phyloP scores from a whole-genome alignment of 208 protist species.

The Trypanosoma brucei region DNA sequence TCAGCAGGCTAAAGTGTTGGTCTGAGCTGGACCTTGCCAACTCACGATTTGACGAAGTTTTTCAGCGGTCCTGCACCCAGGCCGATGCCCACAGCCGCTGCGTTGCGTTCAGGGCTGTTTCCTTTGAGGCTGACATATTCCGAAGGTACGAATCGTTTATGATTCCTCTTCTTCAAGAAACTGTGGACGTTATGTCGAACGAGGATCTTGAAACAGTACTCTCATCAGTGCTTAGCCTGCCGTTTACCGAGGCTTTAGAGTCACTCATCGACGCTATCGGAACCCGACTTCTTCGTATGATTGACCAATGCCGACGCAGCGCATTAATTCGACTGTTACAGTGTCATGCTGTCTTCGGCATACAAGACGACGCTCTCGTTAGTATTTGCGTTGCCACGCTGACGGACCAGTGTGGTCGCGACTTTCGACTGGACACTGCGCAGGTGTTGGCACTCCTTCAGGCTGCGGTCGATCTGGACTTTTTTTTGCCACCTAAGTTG shows the following conservation, averaged over 20 bases:
- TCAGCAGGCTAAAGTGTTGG: slow-evolving; percentile 52
- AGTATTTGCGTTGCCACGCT: slow-evolving; percentile 31
- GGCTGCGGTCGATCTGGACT: slow-evolving; percentile 37
- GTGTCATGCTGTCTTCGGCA: slow-evolving; percentile 55
- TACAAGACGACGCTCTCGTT: slow-evolving; percentile 51
- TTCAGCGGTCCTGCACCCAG: slow-evolving; percentile 26
- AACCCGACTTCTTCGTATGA: slow-evolving; percentile 48
- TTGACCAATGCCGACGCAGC: slow-evolving; percentile 68
- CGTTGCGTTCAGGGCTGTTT: slow-evolving; percentile 66
- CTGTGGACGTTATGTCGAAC: slow-evolving; percentile 49
- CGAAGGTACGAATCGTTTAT: slow-evolving; percentile 40
- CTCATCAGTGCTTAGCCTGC: slow-evolving; percentile 38
- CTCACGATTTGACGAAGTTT: slow-evolving; percentile 21
- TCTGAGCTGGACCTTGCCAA: slow-evolving; percentile 9
- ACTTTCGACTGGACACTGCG: slow-evolving; percentile 46
- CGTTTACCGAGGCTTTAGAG: slow-evolving; percentile 33
- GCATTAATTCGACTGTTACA: slow-evolving; percentile 77
- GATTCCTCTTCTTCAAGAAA: slow-evolving; percentile 34
- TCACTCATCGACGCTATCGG: slow-evolving; percentile 68
- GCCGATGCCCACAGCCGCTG: slow-evolving; percentile 82
- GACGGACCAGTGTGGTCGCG: slow-evolving; percentile 51
- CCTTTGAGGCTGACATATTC: slow-evolving; percentile 35
- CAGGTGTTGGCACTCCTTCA: slow-evolving; percentile 69
- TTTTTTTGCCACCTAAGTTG: slow-evolving; percentile 45
- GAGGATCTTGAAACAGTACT: slow-evolving; percentile 82